These are phyloP conservation scores for Leccinum fallax DNA, from an alignment of 1,284 basidiomycete species.

Conservation along the genomic window DNA sequence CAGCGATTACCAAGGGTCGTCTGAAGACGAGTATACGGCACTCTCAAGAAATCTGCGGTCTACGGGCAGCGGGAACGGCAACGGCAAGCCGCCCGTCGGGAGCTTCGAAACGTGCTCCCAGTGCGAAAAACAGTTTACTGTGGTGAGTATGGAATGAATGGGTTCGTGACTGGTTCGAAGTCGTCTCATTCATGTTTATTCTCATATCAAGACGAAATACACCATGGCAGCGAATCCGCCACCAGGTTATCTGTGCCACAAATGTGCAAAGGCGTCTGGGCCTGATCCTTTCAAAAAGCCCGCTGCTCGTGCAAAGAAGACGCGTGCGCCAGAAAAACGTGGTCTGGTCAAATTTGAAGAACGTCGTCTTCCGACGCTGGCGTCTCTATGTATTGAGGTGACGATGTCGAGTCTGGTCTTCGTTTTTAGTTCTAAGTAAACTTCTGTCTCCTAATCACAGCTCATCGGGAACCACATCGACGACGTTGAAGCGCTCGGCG, in stretches of 20 bases:
- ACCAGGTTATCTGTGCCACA: slow-evolving; percentile 79
- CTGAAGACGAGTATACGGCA: slow-evolving; percentile 58
- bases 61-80: slow-evolving; percentile 39
- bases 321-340: slow-evolving; percentile 60
- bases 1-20: slow-evolving; percentile 47
- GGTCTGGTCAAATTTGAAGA: slow-evolving; percentile 72
- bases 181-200: slow-evolving; percentile 6
- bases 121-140: slow-evolving; percentile 86
- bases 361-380: slow-evolving; percentile 67
- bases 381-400: slow-evolving; percentile 80
- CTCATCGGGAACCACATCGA: slow-evolving; percentile 87
- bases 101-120: slow-evolving; percentile 82
- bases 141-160: slow-evolving; percentile 51
- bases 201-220: slow-evolving; percentile 71
- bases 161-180: neutral
- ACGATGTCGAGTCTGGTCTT: slow-evolving; percentile 8
- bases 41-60: slow-evolving; percentile 50
- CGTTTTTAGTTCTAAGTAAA: neutral
- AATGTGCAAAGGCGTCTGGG: slow-evolving; percentile 75
- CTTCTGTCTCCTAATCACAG: slow-evolving; percentile 39
- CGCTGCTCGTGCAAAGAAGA: slow-evolving; percentile 60
- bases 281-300: slow-evolving; percentile 85
- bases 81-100: slow-evolving; percentile 70
- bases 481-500: slow-evolving; percentile 87
- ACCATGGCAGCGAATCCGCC: slow-evolving; percentile 72